Conservation (phyloP, 768 basidiomycete genomes). For the Lactarius hengduanensis region DNA sequence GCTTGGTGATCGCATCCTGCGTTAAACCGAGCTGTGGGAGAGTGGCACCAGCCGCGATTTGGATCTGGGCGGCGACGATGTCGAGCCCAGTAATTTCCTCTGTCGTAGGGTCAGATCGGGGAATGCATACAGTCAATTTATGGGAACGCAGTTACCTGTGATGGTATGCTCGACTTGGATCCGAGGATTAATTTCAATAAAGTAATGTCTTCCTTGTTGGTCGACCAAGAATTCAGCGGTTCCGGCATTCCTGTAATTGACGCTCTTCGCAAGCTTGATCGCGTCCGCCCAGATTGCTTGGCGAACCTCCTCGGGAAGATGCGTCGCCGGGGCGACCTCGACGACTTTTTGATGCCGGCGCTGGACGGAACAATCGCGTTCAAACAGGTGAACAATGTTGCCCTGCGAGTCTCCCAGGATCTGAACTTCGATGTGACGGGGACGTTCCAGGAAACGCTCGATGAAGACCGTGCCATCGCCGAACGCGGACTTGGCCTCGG, state of each 20-base stretch:
- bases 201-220: constrained; percentile 94
- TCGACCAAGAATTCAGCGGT: constrained; percentile 99
- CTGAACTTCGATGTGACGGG: constrained; percentile 97
- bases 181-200: constrained; percentile 99
- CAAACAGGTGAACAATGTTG: constrained; percentile 97
- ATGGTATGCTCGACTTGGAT: constrained; percentile 99
- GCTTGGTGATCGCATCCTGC: constrained; percentile 93
- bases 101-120: constrained; percentile 35
- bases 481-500: constrained; percentile 94
- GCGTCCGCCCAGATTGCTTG: constrained; percentile 87
- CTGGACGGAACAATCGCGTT: constrained; percentile 99
- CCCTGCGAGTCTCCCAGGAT: constrained; percentile 87
- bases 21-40: constrained; percentile 93
- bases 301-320: constrained; percentile 87
- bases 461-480: constrained; percentile 99
- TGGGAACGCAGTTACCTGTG: constrained; percentile 59
- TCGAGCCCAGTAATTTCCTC: constrained; percentile 99
- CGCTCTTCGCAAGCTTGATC: constrained; percentile 90
- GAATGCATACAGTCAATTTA: constrained; percentile 6
- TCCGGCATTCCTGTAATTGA: constrained; percentile 94
- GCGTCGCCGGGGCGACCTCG: constrained; percentile 95
- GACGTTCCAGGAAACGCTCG: constrained; percentile 94
- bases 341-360: constrained; percentile 98
- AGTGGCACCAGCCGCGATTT: constrained; percentile 98
- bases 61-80: constrained; percentile 98